Base-by-base conservation (phyloP, 2,329 filamentous ascomycete genomes). In the Taxawa tesnikishii region DNA sequence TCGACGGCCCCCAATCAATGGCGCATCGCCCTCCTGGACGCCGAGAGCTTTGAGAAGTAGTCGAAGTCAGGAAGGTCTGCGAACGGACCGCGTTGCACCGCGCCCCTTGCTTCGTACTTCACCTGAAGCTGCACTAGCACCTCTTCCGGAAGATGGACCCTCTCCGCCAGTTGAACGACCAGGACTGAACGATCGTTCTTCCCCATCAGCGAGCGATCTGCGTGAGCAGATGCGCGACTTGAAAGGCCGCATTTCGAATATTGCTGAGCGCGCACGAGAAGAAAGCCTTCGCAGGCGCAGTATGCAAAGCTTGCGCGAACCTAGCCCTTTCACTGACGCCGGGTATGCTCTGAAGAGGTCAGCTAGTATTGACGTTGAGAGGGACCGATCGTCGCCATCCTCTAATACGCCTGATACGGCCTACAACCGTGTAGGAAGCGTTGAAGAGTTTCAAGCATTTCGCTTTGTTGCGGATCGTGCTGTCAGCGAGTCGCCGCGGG, bases 191-290 rank as follows among this genome's bases (percentile, higher is more conserved):
- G 36, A 23, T 5, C 29, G 19, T 6, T 15, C 17, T 9, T 21
- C 18, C 14, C 17, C 28, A 15, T 32, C 38, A 28, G 68, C 77
- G 48, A 74, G 78, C 6, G 72, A 75, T 47, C 63, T 94, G 26
- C 83, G 83, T 38, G 79, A 84, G 42, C 84, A 93, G 51, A 83
- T 94, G 71, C 76, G 80, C 34, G 83, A 81, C 32, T 65, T 94
- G 28, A 87, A 85, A 49, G 83, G 81, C 38, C 83, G 84, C 47
- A 85, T 94, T 21, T 87, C 83, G 2, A 79, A 67, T 11, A 56
- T 94, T 26, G 79, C 82, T 44, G 75, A 85, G 40, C 78, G 83
- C 45, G 80, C 83, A 0, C 73, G 80, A 13, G 81, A 80, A 36
- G 85, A 93, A 44, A 84, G 72, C 44, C 55, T 92, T 46, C 77